phyloP scores from a whole-genome alignment of 352 stramenopile genomes.

The Albugo candida region DNA sequence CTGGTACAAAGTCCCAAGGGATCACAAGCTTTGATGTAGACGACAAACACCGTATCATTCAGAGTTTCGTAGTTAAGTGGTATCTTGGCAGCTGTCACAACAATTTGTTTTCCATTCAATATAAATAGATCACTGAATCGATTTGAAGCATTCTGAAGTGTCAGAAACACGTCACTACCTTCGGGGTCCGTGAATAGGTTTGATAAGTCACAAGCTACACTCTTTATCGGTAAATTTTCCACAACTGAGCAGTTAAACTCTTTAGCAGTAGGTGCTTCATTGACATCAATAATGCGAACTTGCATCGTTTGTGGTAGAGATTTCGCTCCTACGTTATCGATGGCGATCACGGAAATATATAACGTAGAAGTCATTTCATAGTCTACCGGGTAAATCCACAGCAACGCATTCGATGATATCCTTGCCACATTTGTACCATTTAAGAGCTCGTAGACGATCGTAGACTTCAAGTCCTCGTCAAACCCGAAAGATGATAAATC shows the following conservation, averaged over 20 bases:
- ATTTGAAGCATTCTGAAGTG: too few relatives aligned
- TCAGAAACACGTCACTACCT: too few relatives aligned
- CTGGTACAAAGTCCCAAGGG: conserved; percentile 17
- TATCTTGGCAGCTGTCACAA: not conserved
- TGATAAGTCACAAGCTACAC: too few relatives aligned
- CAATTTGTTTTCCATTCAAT: not conserved
- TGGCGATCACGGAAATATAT: not conserved
- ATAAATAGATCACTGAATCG: too few relatives aligned
- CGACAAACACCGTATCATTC: conserved; percentile 8
- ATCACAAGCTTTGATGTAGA: conserved; percentile 20
- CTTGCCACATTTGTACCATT: conserved; percentile 3
- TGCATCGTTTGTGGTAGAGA: not conserved
- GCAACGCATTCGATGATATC: not conserved
- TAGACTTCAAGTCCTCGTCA: conserved; percentile 22
- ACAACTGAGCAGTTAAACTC: not conserved
- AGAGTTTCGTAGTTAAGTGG: conserved; percentile 13
- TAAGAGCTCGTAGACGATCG: conserved; percentile 15
- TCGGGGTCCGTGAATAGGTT: too few relatives aligned
- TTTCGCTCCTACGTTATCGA: not conserved
- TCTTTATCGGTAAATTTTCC: not conserved
- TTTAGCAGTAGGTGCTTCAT: conserved; percentile 10
- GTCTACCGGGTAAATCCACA: not conserved
- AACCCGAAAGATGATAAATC: conserved; percentile 16
- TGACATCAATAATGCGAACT: conserved; percentile 10
- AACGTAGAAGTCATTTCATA: not conserved